A percentile compares a stretch with the other conserved stretches of the same genome.
Conservation (phyloP, 192 early-diverging fungal genomes). For the Jimgerdemannia flammicorona region DNA sequence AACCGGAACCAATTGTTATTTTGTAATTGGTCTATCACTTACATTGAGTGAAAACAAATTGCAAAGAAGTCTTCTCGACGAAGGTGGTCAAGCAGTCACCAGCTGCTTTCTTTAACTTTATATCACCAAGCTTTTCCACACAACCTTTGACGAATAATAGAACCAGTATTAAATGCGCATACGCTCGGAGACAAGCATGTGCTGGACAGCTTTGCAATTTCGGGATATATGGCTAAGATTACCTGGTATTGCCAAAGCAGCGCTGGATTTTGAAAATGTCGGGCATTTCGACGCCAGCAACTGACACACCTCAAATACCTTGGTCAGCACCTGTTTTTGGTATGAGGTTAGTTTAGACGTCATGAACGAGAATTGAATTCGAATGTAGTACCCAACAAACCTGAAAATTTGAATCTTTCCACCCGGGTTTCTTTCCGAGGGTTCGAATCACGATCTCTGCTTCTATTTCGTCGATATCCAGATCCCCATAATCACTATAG, state of each 20-base stretch:
- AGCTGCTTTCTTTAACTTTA: slow-evolving; percentile 86
- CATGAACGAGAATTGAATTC: background rate
- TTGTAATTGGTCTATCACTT: background rate
- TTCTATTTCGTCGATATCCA: slow-evolving; percentile 48
- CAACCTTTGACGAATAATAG: slow-evolving; percentile 39
- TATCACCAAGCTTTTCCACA: slow-evolving; percentile 92
- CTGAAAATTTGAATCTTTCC: slow-evolving; percentile 99
- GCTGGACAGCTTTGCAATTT: background rate
- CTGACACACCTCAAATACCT: slow-evolving; percentile 72
- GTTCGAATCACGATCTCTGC: slow-evolving; percentile 81
- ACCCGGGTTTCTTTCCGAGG: slow-evolving; percentile 82
- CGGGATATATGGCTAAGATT: background rate
- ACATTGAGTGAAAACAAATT: slow-evolving; percentile 76
- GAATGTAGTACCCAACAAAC: slow-evolving; percentile 13
- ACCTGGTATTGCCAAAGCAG: slow-evolving; percentile 65
- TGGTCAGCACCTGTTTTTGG: slow-evolving; percentile 42
- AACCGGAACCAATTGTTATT: background rate
- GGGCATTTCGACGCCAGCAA: slow-evolving; percentile 58
- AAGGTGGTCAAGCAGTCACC: slow-evolving; percentile 76
- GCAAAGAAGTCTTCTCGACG: slow-evolving; percentile 71
- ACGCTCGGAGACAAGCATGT: too few relatives aligned
- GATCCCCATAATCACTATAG: slow-evolving; percentile 57
- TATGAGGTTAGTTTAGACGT: background rate
- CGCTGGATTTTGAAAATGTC: slow-evolving; percentile 69
- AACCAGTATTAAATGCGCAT: too few relatives aligned